phyloP scores from a whole-genome alignment of 2,329 filamentous ascomycete genomes.

The Blumeria graminis region DNA sequence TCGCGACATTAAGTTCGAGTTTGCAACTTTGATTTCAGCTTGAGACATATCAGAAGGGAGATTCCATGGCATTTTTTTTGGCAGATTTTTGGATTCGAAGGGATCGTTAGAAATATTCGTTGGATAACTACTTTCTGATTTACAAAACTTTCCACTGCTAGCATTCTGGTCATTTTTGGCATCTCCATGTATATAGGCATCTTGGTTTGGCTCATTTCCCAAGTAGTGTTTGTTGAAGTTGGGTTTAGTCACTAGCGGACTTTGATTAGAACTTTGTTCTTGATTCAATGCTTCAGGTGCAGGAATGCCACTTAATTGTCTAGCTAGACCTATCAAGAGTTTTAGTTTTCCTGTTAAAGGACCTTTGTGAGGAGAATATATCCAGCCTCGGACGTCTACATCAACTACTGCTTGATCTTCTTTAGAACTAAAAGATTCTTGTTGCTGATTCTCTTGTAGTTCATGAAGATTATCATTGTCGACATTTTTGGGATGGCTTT shows the following conservation, averaged over 20 bases:
- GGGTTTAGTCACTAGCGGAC: not conserved
- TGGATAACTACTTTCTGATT: conserved; percentile 5
- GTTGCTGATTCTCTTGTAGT: conserved; percentile 56
- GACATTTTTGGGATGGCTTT: conserved; percentile 15
- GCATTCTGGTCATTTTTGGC: not conserved
- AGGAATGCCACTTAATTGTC: conserved; percentile 70
- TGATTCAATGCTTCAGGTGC: conserved; percentile 15
- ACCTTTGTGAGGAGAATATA: conserved; percentile 66
- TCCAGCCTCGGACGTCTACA: conserved; percentile 86
- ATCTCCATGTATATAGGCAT: not conserved
- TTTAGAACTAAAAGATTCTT: conserved; percentile 41
- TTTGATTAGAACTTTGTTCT: conserved; percentile 7
- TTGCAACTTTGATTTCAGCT: conserved; percentile 54
- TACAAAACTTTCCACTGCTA: not conserved
- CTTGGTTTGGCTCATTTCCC: not conserved
- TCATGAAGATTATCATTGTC: conserved; percentile 29
- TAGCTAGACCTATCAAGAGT: conserved; percentile 62
- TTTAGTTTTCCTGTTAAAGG: conserved; percentile 74
- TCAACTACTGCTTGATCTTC: conserved; percentile 72
- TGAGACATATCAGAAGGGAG: conserved; percentile 37
- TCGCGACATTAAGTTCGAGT: conserved; percentile 68
- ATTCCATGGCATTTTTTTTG: conserved; percentile 20
- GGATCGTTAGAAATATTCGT: conserved; percentile 10
- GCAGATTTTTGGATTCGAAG: conserved; percentile 16
- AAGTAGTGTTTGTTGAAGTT: not conserved